phyloP scores from a whole-genome alignment of 805 yeast species.

The Candida succiphila region DNA sequence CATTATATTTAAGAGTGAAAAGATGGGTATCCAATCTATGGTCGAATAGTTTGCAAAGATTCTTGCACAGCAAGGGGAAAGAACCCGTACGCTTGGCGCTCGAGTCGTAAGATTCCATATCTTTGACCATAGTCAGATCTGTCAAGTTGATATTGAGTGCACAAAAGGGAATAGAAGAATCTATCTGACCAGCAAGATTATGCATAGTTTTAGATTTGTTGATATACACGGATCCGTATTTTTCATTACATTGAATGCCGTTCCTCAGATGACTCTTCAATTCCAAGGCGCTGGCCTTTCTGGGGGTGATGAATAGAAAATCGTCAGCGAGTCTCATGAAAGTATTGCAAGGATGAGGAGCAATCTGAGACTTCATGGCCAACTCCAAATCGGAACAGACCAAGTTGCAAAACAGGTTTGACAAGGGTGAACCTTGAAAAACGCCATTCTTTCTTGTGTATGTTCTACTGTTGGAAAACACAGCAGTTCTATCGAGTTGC shows the following conservation, averaged over 20 bases:
- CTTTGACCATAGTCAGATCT: slow-evolving; percentile 26
- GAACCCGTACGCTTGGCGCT: neutral
- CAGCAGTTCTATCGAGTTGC: slow-evolving; percentile 45
- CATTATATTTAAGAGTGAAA: no score
- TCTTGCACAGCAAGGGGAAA: no score
- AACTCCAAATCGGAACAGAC: no score
- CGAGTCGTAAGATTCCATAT: slow-evolving; percentile 11
- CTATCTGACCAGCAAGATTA: no score
- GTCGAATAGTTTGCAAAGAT: no score
- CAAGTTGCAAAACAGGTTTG: slow-evolving; percentile 65
- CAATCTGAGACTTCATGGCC: slow-evolving; percentile 10
- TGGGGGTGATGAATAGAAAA: slow-evolving; percentile 58
- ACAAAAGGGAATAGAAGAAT: slow-evolving; percentile 32
- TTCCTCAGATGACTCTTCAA: no score
- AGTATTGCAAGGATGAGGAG: slow-evolving; percentile 16
- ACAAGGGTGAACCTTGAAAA: slow-evolving; percentile 77
- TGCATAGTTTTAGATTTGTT: no score
- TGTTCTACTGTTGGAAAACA: slow-evolving; percentile 26
- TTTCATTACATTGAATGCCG: no score
- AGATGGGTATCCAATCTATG: no score
- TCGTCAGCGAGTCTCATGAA: slow-evolving; percentile 76
- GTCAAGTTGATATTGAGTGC: slow-evolving; percentile 28
- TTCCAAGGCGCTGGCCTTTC: slow-evolving; percentile 18
- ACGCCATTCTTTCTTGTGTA: slow-evolving; percentile 56
- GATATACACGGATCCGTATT: no score